Base-by-base conservation (phyloP, 352 stramenopile genomes). In the Pythium apleroticum region DNA sequence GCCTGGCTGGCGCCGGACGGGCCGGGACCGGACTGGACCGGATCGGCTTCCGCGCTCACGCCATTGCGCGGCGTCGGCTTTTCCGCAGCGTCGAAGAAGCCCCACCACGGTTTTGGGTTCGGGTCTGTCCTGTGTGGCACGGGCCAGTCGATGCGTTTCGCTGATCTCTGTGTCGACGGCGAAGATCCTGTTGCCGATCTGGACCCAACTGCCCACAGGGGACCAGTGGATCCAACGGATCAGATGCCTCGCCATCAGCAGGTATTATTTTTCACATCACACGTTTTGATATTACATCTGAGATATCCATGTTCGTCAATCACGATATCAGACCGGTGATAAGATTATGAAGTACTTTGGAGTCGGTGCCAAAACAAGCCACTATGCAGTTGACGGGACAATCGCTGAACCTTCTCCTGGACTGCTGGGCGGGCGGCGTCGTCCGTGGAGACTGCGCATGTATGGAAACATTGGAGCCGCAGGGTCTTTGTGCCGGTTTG, bases 151-250 rank as follows among this genome's bases (percentile, higher is more conserved):
- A 27, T 25, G 17, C 45, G 45, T 52, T 20, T 57, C 31, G 33
- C 28, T 49, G 35, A 22, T 12, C 39, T 66, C 48, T 39, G n/a
- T 27, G 48, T 66, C 37, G 19, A 17, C 15, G 28, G 12, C 4
- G 24, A 27, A 14, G 49, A 59, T 66, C 50, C 57, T 46, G 60
- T 66, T 53, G 35, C 58, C 39, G 12, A 24, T 31, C 60, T 66
- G 60, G 33, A 66, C 50, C 37, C 60, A 66, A 54, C 60, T 66
- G 60, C 35, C 60, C 37, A 57, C 57, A 45, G 7, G 37, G 17
- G 37, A 45, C 37, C 30, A 33, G 37, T 45, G 12, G 17, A 45
- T 45, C 17, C 37, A 45, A 11, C 15, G 37, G 12, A 45, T 4
- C 4, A 45, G 37, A 45, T n/a, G n/a, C n/a, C 37, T 45, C 17